phyloP scores from a whole-genome alignment of 805 yeast genomes.

The Starmerella tilneyi region DNA sequence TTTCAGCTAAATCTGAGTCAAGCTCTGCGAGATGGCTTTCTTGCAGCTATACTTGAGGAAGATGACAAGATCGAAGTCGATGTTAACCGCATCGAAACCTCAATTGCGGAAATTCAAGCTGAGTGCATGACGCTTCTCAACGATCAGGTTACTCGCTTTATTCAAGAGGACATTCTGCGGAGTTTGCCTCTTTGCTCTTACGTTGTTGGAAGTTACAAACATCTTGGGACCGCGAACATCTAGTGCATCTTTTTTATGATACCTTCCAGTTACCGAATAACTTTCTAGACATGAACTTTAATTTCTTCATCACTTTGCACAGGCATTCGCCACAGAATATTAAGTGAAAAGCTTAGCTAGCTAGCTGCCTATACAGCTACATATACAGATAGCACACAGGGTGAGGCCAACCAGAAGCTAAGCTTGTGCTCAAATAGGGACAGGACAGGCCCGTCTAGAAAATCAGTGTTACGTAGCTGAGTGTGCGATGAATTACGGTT shows the following conservation, averaged over 20 bases:
- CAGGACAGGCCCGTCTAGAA: too few relatives aligned
- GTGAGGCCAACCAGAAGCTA: too few relatives aligned
- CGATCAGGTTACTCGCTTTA: not conserved
- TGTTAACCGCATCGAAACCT: not conserved
- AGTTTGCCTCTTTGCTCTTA: not conserved
- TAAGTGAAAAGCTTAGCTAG: too few relatives aligned
- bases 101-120: not conserved
- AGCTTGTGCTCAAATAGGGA: too few relatives aligned
- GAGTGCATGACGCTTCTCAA: not conserved
- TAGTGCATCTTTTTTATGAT: too few relatives aligned
- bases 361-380: too few relatives aligned
- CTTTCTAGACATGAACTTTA: too few relatives aligned
- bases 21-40: not conserved
- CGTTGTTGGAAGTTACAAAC: conserved; percentile 1
- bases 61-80: not conserved
- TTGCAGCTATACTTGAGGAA: not conserved
- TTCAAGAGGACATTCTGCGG: conserved; percentile 1
- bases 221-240: too few relatives aligned
- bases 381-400: too few relatives aligned
- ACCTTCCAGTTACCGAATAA: too few relatives aligned
- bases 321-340: too few relatives aligned
- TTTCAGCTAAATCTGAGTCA: conserved; percentile 18
- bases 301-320: too few relatives aligned
- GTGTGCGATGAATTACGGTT: not conserved
- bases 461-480: not conserved